A percentile compares a stretch with the other conserved stretches of the same genome.
Conservation (phyloP, 768 basidiomycete genomes). For the Tulasnella sp. region DNA sequence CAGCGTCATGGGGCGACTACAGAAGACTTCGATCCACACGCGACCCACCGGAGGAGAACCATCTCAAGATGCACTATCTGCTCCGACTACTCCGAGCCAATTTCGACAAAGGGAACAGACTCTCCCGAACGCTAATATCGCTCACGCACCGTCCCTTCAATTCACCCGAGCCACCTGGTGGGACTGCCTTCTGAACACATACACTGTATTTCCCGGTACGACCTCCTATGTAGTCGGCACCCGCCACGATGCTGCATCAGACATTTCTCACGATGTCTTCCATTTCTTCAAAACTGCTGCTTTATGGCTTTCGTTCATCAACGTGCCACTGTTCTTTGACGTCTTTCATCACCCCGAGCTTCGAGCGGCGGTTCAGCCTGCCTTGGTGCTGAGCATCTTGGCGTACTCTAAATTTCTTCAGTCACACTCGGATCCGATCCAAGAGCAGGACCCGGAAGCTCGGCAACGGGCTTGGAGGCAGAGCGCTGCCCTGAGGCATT, state of each 20-base stretch:
- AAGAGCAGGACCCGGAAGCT: not conserved
- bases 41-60: too few relatives aligned
- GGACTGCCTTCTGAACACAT: too few relatives aligned
- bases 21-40: too few relatives aligned
- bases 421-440: not conserved
- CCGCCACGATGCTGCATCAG: not conserved
- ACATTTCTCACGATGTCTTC: not conserved
- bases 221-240: not conserved
- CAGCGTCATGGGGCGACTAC: too few relatives aligned
- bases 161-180: too few relatives aligned
- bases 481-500: constrained; percentile 2
- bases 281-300: not conserved
- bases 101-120: too few relatives aligned
- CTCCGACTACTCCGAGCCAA: too few relatives aligned
- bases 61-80: too few relatives aligned
- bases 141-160: too few relatives aligned
- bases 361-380: constrained; percentile 2
- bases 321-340: constrained; percentile 11
- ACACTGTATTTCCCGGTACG: not conserved
- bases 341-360: constrained; percentile 1
- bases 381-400: constrained; percentile 1
- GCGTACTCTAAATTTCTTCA: constrained; percentile 8
- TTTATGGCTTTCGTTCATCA: constrained; percentile 10
- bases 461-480: not conserved
- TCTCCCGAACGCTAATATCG: too few relatives aligned